phyloP scores from a whole-genome alignment of 2,329 filamentous ascomycete species.

The Fusarium subtropicale region DNA sequence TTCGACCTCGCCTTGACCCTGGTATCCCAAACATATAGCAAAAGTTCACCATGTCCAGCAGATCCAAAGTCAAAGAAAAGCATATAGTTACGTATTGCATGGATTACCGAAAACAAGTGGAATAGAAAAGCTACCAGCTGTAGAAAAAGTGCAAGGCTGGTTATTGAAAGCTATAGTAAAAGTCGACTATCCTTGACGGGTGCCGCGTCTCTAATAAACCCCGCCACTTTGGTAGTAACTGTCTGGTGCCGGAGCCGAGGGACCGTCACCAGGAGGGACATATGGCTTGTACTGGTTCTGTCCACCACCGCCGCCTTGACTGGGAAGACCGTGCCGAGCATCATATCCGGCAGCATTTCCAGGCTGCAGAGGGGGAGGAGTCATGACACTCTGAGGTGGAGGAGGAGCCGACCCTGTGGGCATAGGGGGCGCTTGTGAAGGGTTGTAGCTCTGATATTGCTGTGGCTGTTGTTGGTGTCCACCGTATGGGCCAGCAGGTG shows the following conservation, averaged over 20 bases:
- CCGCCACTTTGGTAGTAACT: slow-evolving; percentile 67
- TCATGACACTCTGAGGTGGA: slow-evolving; percentile 50
- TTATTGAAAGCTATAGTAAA: slow-evolving; percentile 23
- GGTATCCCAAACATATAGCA: background rate
- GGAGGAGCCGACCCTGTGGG: slow-evolving; percentile 53
- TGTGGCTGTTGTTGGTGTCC: slow-evolving; percentile 51
- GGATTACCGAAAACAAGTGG: background rate
- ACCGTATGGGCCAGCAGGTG: slow-evolving; percentile 47
- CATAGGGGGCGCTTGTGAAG: slow-evolving; percentile 56
- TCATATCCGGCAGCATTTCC: slow-evolving; percentile 61
- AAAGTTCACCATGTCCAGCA: background rate
- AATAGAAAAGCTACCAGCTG: background rate
- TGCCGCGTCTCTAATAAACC: slow-evolving; percentile 46
- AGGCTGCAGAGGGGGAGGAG: slow-evolving; percentile 59
- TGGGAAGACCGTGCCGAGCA: slow-evolving; percentile 63
- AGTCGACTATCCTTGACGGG: background rate
- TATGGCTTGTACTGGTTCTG: slow-evolving; percentile 71
- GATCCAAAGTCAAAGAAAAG: background rate
- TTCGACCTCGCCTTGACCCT: background rate
- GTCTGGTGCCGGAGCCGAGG: slow-evolving; percentile 63
- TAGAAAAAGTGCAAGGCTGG: slow-evolving; percentile 1
- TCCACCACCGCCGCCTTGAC: slow-evolving; percentile 52
- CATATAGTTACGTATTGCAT: background rate
- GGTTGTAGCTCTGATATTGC: slow-evolving; percentile 59
- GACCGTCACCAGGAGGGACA: slow-evolving; percentile 60